A percentile compares a stretch with the other conserved stretches of the same genome.
These are phyloP conservation scores for Theobroma cacao DNA, from an alignment of 345 rosid genomes.

Conservation along the genomic window DNA sequence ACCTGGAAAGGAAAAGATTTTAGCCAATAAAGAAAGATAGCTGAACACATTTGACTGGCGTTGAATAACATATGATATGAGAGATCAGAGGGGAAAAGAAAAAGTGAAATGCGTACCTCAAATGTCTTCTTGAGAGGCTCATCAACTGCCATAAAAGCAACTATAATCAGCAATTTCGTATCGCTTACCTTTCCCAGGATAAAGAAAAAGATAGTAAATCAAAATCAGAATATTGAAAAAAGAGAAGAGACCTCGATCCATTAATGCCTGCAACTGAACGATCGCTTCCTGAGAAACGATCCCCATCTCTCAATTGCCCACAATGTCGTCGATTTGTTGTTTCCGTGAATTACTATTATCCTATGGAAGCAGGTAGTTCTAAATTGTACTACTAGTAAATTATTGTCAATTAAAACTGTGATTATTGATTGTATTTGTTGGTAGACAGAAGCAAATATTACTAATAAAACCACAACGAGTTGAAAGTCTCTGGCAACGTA, in stretches of 20 bases:
- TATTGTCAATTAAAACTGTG: too few relatives aligned
- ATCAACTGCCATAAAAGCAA: constrained; percentile 45
- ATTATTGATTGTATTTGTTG: too few relatives aligned
- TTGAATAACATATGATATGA: constrained; percentile 19
- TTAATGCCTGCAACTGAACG: constrained; percentile 42
- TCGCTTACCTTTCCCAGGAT: neutral
- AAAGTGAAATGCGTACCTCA: constrained; percentile 42
- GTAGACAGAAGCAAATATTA: too few relatives aligned
- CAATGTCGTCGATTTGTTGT: too few relatives aligned
- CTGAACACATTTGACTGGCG: neutral
- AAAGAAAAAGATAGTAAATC: too few relatives aligned
- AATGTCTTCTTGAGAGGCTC: constrained; percentile 53
- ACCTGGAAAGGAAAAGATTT: neutral
- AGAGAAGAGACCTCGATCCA: constrained; percentile 41
- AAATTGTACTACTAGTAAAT: too few relatives aligned
- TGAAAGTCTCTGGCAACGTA: too few relatives aligned
- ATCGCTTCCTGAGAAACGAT: constrained; percentile 47
- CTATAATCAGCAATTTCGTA: neutral
- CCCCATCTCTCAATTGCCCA: constrained; percentile 30
- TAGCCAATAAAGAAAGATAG: neutral
- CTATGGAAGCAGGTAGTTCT: too few relatives aligned
- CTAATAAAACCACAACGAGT: too few relatives aligned
- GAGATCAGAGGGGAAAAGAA: neutral
- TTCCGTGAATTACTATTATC: too few relatives aligned
- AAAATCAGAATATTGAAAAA: neutral